Evolutionary conservation across 2,329 filamentous ascomycete species (phyloP).

Genomic region (Cadophora luteo-olivacea): DNA sequence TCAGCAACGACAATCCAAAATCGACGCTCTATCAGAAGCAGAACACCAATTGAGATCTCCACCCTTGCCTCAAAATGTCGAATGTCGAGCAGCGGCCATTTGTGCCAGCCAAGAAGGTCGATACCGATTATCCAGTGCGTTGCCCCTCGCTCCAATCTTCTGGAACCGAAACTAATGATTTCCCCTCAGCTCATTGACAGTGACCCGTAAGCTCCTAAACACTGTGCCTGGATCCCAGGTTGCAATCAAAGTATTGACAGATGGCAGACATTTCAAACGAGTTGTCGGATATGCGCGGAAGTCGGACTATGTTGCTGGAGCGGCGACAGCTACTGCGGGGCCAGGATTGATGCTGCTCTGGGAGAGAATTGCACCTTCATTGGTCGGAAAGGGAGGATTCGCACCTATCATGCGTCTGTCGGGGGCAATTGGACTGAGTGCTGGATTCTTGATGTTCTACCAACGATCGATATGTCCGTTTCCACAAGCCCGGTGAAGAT

Average conservation of each 20-base stretch:
- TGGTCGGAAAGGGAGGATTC: conserved; percentile 83
- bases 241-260: conserved; percentile 41
- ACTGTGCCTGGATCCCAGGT: conserved; percentile 17
- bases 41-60: conserved; percentile 41
- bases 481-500: neutral
- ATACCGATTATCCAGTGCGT: conserved; percentile 87
- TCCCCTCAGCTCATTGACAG: conserved; percentile 89
- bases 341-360: conserved; percentile 78
- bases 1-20: conserved; percentile 30
- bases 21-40: conserved; percentile 5
- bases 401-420: conserved; percentile 81
- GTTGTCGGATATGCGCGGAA: conserved; percentile 86
- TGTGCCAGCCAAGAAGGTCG: conserved; percentile 78
- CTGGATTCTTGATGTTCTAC: conserved; percentile 86
- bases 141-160: conserved; percentile 25
- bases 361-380: conserved; percentile 85
- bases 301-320: conserved; percentile 80
- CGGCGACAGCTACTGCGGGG: conserved; percentile 70
- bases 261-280: conserved; percentile 81
- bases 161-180: conserved; percentile 42
- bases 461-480: conserved; percentile 81
- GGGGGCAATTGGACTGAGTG: conserved; percentile 73
- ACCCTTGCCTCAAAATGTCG: conserved; percentile 44
- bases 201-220: conserved; percentile 80
- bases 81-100: conserved; percentile 52